phyloP scores from a whole-genome alignment of 208 protist genomes.

The Tritrichomonas musculus region DNA sequence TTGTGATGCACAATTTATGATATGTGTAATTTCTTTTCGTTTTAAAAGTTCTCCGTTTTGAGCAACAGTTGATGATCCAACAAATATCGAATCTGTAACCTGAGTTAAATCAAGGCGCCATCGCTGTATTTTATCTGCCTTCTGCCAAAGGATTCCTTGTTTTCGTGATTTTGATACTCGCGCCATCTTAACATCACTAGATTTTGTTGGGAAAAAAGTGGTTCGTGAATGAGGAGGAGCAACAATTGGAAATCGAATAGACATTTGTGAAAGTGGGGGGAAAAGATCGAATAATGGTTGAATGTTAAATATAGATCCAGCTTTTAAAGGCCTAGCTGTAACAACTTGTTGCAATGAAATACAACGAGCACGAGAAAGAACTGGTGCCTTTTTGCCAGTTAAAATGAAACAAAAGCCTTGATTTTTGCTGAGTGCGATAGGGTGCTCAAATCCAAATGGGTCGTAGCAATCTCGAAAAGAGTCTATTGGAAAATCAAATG shows the following conservation, averaged over 20 bases:
- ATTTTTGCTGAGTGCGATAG: not conserved
- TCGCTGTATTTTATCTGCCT: not conserved
- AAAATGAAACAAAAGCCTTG: not conserved
- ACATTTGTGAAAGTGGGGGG: not conserved
- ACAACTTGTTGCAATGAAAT: conserved; percentile 27
- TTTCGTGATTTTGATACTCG: not conserved
- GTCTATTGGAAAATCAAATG: conserved; percentile 23
- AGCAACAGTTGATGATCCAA: not conserved
- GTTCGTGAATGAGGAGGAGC: not conserved
- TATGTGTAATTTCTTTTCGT: not conserved
- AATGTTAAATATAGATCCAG: not conserved
- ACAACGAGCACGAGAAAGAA: not conserved
- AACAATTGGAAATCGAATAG: not conserved
- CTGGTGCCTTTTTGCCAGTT: not conserved
- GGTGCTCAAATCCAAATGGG: not conserved
- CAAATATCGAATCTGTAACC: not conserved
- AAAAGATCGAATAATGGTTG: not conserved
- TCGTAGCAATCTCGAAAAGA: not conserved
- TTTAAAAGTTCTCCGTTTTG: not conserved
- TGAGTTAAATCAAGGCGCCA: not conserved
- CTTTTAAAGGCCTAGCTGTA: not conserved
- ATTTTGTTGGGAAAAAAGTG: not conserved
- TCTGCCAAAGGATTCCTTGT: not conserved
- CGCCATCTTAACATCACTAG: not conserved
- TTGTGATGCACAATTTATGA: not conserved